Evolutionary conservation across 2,329 filamentous ascomycete genomes (phyloP).

Genomic region (Fusarium brachygibbosum): DNA sequence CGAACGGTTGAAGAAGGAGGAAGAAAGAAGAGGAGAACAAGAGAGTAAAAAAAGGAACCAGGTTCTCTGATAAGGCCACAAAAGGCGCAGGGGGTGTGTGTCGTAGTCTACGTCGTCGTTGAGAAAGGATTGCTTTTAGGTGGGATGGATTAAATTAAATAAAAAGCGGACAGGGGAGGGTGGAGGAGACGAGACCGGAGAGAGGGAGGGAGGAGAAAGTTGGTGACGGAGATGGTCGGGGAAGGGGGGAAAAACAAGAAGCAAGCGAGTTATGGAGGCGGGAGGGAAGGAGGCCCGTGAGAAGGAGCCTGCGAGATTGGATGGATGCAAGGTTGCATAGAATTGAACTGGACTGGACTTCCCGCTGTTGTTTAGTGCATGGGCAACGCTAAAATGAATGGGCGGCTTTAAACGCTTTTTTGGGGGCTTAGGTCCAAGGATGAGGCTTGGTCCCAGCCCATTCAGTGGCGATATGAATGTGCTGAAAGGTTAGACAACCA

Average conservation of each 20-base stretch:
- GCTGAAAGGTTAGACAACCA: not conserved
- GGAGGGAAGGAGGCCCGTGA: conserved; percentile 28
- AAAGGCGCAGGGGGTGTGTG: conserved; percentile 13
- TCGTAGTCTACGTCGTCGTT: not conserved
- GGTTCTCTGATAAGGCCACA: conserved; percentile 39
- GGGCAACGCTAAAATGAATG: conserved; percentile 8
- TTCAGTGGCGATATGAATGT: conserved; percentile 21
- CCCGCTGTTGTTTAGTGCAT: conserved; percentile 7
- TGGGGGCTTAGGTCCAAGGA: not conserved
- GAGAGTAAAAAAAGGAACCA: conserved; percentile 34
- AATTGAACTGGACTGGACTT: not conserved
- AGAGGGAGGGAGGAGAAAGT: not conserved
- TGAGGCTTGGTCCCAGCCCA: conserved; percentile 2
- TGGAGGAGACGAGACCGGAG: not conserved
- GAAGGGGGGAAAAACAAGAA: conserved; percentile 1
- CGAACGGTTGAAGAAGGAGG: conserved; percentile 29
- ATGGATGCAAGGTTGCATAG: conserved; percentile 14
- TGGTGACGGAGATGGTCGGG: conserved; percentile 12
- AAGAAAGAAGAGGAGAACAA: conserved; percentile 18
- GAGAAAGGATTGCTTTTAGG: conserved; percentile 11
- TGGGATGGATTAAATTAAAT: conserved; percentile 42
- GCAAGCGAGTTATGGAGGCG: conserved; percentile 31
- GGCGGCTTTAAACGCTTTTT: conserved; percentile 31
- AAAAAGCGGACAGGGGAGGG: conserved; percentile 31
- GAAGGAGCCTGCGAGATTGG: not conserved